phyloP scores from a whole-genome alignment of 1,284 basidiomycete genomes.

The Sporisorium exsertum region DNA sequence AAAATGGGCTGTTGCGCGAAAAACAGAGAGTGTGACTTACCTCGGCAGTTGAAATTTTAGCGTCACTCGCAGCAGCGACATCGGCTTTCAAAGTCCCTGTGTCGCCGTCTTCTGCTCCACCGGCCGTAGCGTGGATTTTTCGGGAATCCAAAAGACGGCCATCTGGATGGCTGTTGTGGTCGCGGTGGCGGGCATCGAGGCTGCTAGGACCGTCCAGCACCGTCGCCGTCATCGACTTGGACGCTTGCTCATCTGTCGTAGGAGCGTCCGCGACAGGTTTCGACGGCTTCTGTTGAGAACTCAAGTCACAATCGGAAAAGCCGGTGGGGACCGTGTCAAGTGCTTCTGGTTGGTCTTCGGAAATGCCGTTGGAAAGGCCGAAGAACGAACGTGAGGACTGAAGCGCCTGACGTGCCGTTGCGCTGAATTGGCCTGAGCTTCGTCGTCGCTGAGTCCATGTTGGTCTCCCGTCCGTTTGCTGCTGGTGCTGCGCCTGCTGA shows the following conservation, averaged over 20 bases:
- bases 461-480: not conserved
- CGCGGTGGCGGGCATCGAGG: not conserved
- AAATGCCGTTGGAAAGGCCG: constrained; percentile 15
- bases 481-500: constrained; percentile 1
- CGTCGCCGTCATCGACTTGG: not conserved
- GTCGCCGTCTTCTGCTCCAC: not conserved
- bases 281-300: not conserved
- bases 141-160: not conserved
- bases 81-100: not conserved
- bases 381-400: constrained; percentile 32
- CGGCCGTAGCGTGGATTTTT: not conserved
- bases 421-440: constrained; percentile 29
- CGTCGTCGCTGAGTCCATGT: constrained; percentile 8
- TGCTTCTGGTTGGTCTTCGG: constrained; percentile 13
- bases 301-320: not conserved
- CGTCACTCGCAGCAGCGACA: not conserved
- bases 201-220: not conserved
- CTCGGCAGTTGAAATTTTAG: not conserved
- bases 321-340: not conserved
- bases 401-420: constrained; percentile 26
- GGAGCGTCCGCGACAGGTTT: not conserved
- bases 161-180: not conserved
- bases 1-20: not conserved
- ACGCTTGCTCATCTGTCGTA: not conserved
- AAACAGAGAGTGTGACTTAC: not conserved